A percentile compares a stretch with the other conserved stretches of the same genome.
Conservation (phyloP, 352 stramenopile genomes). For the Thalassiosira pacifica region DNA sequence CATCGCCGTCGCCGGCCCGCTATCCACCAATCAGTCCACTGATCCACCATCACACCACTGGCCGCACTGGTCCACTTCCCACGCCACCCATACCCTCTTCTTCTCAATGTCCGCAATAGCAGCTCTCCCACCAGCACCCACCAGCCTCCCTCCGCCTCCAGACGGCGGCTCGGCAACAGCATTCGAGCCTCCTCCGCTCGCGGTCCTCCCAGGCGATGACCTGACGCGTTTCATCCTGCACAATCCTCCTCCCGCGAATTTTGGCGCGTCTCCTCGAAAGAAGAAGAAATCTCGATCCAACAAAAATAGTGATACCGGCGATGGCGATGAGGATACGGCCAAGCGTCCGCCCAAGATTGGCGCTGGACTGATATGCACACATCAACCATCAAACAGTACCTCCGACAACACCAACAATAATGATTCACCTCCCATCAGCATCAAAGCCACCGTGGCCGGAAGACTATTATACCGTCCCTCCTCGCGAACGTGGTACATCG, state of each 20-base stretch:
- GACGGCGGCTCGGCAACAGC: conserved; percentile 10
- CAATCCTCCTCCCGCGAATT: conserved; percentile 19
- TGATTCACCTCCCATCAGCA: conserved; percentile 17
- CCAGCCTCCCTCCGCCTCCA: conserved; percentile 6
- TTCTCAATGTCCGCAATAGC: conserved; percentile 1
- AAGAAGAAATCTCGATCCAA: conserved; percentile 61
- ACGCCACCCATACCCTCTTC: no score
- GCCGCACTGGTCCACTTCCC: no score
- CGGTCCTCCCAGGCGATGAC: conserved; percentile 79
- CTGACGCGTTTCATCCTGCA: conserved; percentile 69
- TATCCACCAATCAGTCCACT: no score
- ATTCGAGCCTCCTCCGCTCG: conserved; percentile 46
- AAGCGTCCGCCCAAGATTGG: conserved; percentile 43
- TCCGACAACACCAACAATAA: background rate
- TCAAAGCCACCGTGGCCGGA: conserved; percentile 69
- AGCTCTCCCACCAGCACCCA: conserved; percentile 20
- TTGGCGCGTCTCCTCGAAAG: conserved; percentile 2
- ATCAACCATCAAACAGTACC: conserved; percentile 18
- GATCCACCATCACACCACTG: no score
- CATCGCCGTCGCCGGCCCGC: no score
- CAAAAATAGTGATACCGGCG: conserved; percentile 21
- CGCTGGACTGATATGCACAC: conserved; percentile 29
- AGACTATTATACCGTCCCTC: conserved; percentile 58
- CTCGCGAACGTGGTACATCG: conserved; percentile 71
- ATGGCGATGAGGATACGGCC: conserved; percentile 19